Base-by-base conservation (phyloP, 352 stramenopile genomes). In the Pythium brassicae region DNA sequence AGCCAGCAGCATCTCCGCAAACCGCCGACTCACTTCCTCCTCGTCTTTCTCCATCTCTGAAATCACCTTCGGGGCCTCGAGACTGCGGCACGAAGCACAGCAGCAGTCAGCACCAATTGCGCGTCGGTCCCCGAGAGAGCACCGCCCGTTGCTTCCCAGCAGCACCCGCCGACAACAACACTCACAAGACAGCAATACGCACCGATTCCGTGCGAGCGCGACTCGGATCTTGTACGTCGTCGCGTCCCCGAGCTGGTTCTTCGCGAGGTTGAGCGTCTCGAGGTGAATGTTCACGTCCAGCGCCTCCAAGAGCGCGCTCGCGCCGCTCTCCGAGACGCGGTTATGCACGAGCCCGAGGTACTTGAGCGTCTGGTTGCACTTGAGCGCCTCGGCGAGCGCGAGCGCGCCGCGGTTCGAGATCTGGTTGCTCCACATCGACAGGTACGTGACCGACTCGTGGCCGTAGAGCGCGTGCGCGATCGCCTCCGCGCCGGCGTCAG, bases 391-490 rank as follows among this genome's bases (percentile, higher is more conserved):
- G 9, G 81, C 81, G 6, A 92, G 55, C 12, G 65, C 68, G 9
- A 55, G 19, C 14, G 75, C 78, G 9, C 78, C 81, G 26, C 59
- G 60, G 54, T 88, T 77, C 22, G 71, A 68, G 59, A 91, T 87
- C n/a, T 62, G 54, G 65, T 89, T 92, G 53, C 65, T 77, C 66
- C 69, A 75, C 29, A 92, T 47, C 22, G 61, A 66, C 53, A 92
- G 59, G 54, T 83, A 66, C 40, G 63, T 76, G 35, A 92, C 46
- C 25, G 82, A 84, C 51, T 86, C 79, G 57, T 93, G 77, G 49
- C 78, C 79, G 47, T 88, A 88, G 6, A 93, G 63, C 12, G 76
- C 83, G 23, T 88, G 68, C 20, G 83, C 81, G 15, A 93, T 47
- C 27, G 71, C 72, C 32, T 86, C 62, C 4, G 55, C 78, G 19